These are phyloP conservation scores for Trapa bicornis DNA, from an alignment of 345 rosid species.

Conservation along the genomic window DNA sequence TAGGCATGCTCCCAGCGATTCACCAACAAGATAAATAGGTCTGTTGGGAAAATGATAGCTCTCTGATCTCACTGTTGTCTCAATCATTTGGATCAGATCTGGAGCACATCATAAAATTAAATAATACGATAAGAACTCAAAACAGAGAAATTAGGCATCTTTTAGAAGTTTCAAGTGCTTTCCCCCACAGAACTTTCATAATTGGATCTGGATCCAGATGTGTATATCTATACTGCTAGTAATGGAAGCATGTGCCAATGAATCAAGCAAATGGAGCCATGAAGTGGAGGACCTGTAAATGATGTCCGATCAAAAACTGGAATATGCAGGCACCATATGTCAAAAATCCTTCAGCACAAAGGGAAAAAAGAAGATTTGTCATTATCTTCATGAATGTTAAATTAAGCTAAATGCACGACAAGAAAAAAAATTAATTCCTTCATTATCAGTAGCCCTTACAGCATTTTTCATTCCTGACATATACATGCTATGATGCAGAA, in stretches of 20 bases:
- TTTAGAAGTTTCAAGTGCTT: neutral
- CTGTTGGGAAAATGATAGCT: slow-evolving; percentile 22
- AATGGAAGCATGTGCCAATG: neutral
- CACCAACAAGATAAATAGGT: slow-evolving; percentile 77
- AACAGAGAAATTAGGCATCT: neutral
- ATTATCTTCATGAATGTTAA: neutral
- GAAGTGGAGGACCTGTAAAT: slow-evolving; percentile 31
- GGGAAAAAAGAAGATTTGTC: neutral
- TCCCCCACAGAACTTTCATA: neutral
- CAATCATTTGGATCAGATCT: slow-evolving; percentile 57
- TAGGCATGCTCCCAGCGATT: slow-evolving; percentile 70
- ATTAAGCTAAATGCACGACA: neutral
- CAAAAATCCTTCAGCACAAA: slow-evolving; percentile 40
- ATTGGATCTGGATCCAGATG: neutral
- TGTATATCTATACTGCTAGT: neutral
- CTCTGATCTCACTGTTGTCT: slow-evolving; percentile 35
- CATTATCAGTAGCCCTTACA: neutral
- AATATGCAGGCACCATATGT: slow-evolving; percentile 69
- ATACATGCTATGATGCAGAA: neutral
- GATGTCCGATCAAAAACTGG: slow-evolving; percentile 62
- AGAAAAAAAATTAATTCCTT: neutral
- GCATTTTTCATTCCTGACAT: neutral
- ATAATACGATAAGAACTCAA: neutral
- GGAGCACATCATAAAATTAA: slow-evolving; percentile 7
- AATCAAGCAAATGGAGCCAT: neutral